These are phyloP conservation scores for Neurospora sublineolata DNA, from an alignment of 495 filamentous ascomycete species.

Conservation along the genomic window DNA sequence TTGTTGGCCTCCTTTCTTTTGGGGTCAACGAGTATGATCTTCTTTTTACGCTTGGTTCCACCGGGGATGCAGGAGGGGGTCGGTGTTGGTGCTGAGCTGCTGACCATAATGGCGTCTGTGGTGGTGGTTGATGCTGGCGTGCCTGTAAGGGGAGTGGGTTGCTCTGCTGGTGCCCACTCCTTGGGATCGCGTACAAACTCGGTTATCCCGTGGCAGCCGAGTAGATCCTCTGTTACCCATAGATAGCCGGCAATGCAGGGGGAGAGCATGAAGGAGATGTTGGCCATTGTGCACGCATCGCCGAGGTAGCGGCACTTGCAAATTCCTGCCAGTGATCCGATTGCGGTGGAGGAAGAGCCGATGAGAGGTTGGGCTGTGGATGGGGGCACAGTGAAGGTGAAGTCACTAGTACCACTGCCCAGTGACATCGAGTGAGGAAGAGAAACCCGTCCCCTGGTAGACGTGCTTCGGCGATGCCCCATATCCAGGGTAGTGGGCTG, in stretches of 20 bases:
- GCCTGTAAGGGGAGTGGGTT: background rate
- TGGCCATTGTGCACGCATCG: slow-evolving; percentile 19
- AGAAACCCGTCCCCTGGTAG: background rate
- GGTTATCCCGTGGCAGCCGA: slow-evolving; percentile 28
- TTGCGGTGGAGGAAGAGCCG: background rate
- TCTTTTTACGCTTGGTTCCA: slow-evolving; percentile 17
- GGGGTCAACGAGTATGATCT: slow-evolving; percentile 36
- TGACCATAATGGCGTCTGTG: slow-evolving; percentile 14
- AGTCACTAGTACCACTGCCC: background rate
- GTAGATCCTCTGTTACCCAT: slow-evolving; percentile 33
- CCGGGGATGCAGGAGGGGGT: slow-evolving; percentile 22
- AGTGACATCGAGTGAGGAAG: slow-evolving; percentile 10
- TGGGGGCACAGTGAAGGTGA: background rate
- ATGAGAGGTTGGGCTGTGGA: background rate
- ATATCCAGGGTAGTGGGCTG: background rate
- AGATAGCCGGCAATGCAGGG: slow-evolving; percentile 32
- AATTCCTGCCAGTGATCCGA: background rate
- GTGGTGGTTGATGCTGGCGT: background rate
- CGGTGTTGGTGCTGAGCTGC: slow-evolving; percentile 14
- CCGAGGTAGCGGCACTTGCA: background rate
- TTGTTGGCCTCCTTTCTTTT: slow-evolving; percentile 25
- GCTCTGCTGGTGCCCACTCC: slow-evolving; percentile 15
- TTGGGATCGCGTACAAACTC: slow-evolving; percentile 20
- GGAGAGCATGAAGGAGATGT: slow-evolving; percentile 31
- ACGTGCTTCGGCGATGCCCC: background rate